A percentile compares a stretch with the other conserved stretches of the same genome.
Conservation (phyloP, 2,329 filamentous ascomycete genomes). For the Fusarium proliferatum region DNA sequence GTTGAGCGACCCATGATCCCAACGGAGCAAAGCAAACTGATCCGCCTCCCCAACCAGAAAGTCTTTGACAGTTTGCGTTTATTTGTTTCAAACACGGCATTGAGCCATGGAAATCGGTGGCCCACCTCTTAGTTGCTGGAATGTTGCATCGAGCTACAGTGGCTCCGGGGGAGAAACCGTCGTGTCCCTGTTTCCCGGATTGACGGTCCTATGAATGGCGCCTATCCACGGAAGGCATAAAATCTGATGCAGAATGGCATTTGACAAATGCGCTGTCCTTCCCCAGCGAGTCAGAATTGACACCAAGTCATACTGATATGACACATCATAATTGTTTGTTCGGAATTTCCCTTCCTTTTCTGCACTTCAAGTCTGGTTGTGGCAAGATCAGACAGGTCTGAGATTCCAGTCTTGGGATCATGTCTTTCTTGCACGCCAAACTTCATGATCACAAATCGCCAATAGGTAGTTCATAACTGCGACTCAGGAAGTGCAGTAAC, state of each 20-base stretch:
- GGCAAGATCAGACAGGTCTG: conserved; percentile 11
- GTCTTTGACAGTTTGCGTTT: neutral
- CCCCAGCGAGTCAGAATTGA: neutral
- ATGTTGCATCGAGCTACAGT: conserved; percentile 37
- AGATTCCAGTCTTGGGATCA: neutral
- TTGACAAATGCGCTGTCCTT: conserved; percentile 7
- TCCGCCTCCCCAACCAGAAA: neutral
- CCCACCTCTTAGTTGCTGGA: conserved; percentile 25
- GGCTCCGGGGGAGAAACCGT: neutral
- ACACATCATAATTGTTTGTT: neutral
- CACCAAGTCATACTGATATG: neutral
- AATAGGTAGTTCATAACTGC: neutral
- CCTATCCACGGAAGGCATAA: neutral
- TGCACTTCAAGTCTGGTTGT: neutral
- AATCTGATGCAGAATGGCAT: neutral
- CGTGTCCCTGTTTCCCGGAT: conserved; percentile 19
- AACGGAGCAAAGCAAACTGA: neutral
- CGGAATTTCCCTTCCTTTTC: neutral
- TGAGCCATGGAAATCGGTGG: conserved; percentile 17
- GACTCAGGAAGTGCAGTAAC: neutral
- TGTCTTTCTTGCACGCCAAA: neutral
- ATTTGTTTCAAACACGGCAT: conserved; percentile 28
- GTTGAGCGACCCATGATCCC: neutral
- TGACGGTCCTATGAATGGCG: conserved; percentile 10
- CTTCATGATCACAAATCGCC: neutral